Evolutionary conservation across 768 basidiomycete genomes (phyloP).

Genomic region (Plicaturopsis crispa): DNA sequence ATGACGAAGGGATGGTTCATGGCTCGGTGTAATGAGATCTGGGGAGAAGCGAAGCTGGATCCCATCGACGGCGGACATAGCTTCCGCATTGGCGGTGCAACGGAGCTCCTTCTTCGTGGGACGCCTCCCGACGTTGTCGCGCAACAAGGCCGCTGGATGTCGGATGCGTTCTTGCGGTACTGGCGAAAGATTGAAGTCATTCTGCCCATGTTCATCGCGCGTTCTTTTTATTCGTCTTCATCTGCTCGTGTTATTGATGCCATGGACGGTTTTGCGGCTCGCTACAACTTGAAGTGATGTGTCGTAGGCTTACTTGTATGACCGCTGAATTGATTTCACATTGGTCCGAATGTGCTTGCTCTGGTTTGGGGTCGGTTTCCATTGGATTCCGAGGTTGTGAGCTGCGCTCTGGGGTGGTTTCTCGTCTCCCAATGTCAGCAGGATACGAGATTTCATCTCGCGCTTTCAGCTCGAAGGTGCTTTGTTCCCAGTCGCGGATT

Average conservation of each 20-base stretch:
- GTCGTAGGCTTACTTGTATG: too few species aligned
- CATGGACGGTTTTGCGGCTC: not conserved
- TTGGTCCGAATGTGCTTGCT: not conserved
- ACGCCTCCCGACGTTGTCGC: constrained; percentile 24
- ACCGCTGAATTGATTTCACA: not conserved
- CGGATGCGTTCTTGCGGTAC: constrained; percentile 20
- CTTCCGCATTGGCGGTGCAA: constrained; percentile 21
- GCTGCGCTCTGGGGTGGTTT: too few species aligned
- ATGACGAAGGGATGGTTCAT: constrained; percentile 9
- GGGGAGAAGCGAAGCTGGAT: constrained; percentile 7
- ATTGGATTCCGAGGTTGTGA: not conserved
- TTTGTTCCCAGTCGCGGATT: too few species aligned
- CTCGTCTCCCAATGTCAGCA: too few species aligned
- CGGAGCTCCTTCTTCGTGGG: constrained; percentile 18
- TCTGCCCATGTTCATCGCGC: not conserved
- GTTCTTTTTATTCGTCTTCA: not conserved
- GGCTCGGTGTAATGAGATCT: constrained; percentile 8
- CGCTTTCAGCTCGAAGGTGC: too few species aligned
- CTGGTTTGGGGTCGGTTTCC: not conserved
- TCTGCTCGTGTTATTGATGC: not conserved
- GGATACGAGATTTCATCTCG: too few species aligned
- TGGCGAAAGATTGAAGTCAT: constrained; percentile 16
- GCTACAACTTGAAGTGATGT: not conserved
- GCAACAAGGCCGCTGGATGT: constrained; percentile 25
- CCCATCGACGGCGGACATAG: constrained; percentile 13